Evolutionary conservation across 352 stramenopile species (phyloP).

Genomic region (Saprolegnia parasitica): DNA sequence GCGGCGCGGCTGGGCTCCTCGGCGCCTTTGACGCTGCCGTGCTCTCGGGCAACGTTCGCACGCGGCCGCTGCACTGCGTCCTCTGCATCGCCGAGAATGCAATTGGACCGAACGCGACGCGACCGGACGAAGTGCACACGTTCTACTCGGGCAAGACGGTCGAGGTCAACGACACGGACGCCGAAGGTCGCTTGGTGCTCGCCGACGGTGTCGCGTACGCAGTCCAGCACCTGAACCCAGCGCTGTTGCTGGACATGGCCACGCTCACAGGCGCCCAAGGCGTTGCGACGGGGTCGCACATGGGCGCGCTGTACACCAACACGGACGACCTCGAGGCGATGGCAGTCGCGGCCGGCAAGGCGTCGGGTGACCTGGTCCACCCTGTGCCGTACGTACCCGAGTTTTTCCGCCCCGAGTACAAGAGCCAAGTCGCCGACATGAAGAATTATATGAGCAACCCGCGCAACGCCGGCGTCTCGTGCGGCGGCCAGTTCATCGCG

Average conservation of each 20-base stretch:
- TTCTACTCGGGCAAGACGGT: slow-evolving; percentile 83
- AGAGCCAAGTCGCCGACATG: slow-evolving; percentile 76
- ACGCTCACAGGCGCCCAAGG: slow-evolving; percentile 84
- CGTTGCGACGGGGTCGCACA: slow-evolving; percentile 71
- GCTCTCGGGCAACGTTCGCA: slow-evolving; percentile 72
- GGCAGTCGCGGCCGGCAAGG: slow-evolving; percentile 46
- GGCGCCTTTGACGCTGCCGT: slow-evolving; percentile 73
- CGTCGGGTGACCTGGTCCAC: slow-evolving; percentile 69
- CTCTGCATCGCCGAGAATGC: slow-evolving; percentile 85
- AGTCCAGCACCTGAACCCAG: slow-evolving; percentile 55
- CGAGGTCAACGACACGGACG: slow-evolving; percentile 90
- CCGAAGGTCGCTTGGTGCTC: slow-evolving; percentile 83
- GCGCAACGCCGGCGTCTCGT: slow-evolving; percentile 66
- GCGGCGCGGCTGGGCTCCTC: slow-evolving; percentile 64
- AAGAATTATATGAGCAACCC: slow-evolving; percentile 84
- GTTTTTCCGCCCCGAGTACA: slow-evolving; percentile 75
- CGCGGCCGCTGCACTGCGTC: slow-evolving; percentile 44
- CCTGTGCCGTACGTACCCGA: slow-evolving; percentile 80
- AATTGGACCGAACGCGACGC: slow-evolving; percentile 56
- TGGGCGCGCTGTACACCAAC: slow-evolving; percentile 73
- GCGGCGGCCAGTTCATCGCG: slow-evolving; percentile 87
- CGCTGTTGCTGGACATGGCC: slow-evolving; percentile 80
- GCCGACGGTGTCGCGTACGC: slow-evolving; percentile 78
- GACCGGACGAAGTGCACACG: slow-evolving; percentile 79
- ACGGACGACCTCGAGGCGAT: slow-evolving; percentile 54